phyloP scores from a whole-genome alignment of 129 eudicot genomes.

The Centaurea solstitialis region DNA sequence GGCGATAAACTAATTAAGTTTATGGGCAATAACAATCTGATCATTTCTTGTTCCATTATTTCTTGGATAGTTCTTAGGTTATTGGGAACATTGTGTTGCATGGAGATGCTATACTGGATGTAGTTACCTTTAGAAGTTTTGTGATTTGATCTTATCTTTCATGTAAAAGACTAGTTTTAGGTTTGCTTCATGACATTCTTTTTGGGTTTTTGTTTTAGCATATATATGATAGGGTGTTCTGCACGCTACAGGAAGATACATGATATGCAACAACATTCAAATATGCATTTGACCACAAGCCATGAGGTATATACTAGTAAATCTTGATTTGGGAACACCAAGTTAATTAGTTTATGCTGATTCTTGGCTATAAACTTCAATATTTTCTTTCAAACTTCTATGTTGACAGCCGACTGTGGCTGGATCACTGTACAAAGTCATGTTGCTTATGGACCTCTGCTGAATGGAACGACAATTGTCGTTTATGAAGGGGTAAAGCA shows the following conservation, averaged over 20 bases:
- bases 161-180: no score
- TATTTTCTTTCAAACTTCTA: slow-evolving; percentile 25
- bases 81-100: no score
- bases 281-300: slow-evolving; percentile 95
- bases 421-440: slow-evolving; percentile 99
- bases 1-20: no score
- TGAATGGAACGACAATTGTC: slow-evolving; percentile 81
- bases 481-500: slow-evolving; percentile 88
- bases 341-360: background rate
- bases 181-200: no score
- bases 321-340: background rate
- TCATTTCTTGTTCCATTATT: no score
- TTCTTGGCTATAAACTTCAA: background rate
- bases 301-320: slow-evolving; percentile 87
- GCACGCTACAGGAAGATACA: slow-evolving; percentile 98
- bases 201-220: no score
- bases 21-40: no score
- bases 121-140: no score
- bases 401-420: slow-evolving; percentile 99
- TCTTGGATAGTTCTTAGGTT: no score
- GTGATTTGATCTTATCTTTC: no score
- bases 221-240: slow-evolving; percentile 63
- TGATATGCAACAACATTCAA: slow-evolving; percentile 94
- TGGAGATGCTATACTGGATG: no score
- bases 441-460: slow-evolving; percentile 94